Percentiles rank a stretch among this genome's conserved stretches.
Conservation (phyloP, 768 basidiomycete species). For the Lentinula lateritia region DNA sequence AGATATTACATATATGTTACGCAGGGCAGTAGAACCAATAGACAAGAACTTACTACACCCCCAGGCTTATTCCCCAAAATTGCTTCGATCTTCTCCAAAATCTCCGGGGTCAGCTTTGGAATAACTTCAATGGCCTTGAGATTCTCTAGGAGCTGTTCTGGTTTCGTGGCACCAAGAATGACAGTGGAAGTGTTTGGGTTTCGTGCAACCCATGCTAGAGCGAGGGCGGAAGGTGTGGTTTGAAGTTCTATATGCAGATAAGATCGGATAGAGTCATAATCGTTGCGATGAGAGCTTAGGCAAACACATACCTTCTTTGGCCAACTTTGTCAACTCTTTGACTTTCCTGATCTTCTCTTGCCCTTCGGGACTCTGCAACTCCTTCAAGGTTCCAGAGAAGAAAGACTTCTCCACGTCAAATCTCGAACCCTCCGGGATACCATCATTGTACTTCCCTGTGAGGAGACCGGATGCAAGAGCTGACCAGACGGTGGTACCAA, state of each 20-base stretch:
- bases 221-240: slow-evolving; percentile 42
- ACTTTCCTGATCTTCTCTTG: slow-evolving; percentile 68
- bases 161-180: slow-evolving; percentile 40
- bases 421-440: slow-evolving; percentile 69
- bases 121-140: slow-evolving; percentile 50
- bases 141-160: slow-evolving; percentile 46
- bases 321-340: slow-evolving; percentile 56
- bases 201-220: slow-evolving; percentile 53
- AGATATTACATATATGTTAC: neutral
- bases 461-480: slow-evolving; percentile 70
- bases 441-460: slow-evolving; percentile 79
- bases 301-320: neutral
- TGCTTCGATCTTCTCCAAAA: slow-evolving; percentile 48
- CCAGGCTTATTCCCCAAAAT: slow-evolving; percentile 38
- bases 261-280: neutral
- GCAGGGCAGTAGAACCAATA: neutral
- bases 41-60: neutral
- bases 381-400: slow-evolving; percentile 50
- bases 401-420: slow-evolving; percentile 45
- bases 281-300: neutral
- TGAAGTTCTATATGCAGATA: slow-evolving; percentile 29
- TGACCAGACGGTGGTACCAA: slow-evolving; percentile 70
- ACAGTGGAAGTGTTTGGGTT: slow-evolving; percentile 44
- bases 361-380: slow-evolving; percentile 52
- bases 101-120: slow-evolving; percentile 49